These are phyloP conservation scores for Neurospora africana DNA, from an alignment of 495 filamentous ascomycete species.

Conservation along the genomic window DNA sequence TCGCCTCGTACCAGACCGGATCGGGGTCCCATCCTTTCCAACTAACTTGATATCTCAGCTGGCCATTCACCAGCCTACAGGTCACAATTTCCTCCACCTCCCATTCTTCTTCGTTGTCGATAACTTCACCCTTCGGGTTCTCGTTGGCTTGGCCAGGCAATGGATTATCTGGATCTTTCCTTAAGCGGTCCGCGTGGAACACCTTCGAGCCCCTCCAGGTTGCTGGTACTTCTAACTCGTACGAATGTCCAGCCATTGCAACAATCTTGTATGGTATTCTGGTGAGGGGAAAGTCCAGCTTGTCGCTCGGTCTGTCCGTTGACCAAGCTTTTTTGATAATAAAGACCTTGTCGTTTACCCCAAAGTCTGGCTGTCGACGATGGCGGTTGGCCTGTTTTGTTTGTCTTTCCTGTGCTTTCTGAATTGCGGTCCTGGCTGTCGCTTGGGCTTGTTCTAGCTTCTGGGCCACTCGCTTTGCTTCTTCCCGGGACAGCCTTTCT, in stretches of 20 bases:
- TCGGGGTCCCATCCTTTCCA: slow-evolving; percentile 2
- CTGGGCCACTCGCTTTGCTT: too few species aligned
- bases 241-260: neutral
- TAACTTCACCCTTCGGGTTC: slow-evolving; percentile 1
- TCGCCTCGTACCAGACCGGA: too few species aligned
- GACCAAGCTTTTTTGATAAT: neutral
- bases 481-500: too few species aligned
- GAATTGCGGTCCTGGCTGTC: too few species aligned
- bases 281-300: slow-evolving; percentile 5
- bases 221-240: neutral
- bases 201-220: neutral
- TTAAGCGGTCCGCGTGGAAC: neutral
- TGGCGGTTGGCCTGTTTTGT: slow-evolving; percentile 1
- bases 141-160: slow-evolving; percentile 1
- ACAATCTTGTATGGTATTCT: slow-evolving; percentile 1
- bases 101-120: slow-evolving; percentile 1
- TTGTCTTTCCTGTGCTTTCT: neutral
- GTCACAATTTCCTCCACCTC: neutral
- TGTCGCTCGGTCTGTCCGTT: slow-evolving; percentile 1
- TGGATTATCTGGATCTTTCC: neutral
- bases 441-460: too few species aligned
- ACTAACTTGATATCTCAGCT: neutral
- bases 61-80: neutral
- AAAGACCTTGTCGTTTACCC: slow-evolving; percentile 2
- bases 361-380: slow-evolving; percentile 2